phyloP scores from a whole-genome alignment of 208 protist genomes.

The Acanthamoeba castellanii region DNA sequence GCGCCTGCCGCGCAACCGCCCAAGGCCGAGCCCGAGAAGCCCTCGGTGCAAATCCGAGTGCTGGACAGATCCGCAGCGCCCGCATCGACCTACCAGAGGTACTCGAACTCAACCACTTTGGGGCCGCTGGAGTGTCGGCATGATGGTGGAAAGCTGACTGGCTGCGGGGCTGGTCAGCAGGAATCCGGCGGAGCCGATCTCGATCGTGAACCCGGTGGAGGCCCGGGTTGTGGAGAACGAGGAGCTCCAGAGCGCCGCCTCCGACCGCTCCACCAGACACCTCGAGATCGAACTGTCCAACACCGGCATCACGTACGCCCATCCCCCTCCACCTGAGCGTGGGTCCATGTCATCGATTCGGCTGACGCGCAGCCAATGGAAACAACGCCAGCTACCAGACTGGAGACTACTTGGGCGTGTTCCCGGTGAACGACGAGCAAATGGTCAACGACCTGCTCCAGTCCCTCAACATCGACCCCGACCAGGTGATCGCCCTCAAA shows the following conservation, averaged over 20 bases:
- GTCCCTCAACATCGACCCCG: constrained; percentile 13
- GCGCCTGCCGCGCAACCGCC: neutral
- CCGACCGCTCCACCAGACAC: constrained; percentile 89
- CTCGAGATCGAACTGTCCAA: constrained; percentile 92
- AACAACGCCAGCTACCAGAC: constrained; percentile 85
- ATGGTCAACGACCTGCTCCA: constrained; percentile 89
- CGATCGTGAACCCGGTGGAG: constrained; percentile 72
- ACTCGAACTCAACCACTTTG: neutral
- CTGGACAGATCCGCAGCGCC: neutral
- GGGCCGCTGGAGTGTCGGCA: neutral
- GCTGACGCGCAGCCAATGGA: too few relatives aligned
- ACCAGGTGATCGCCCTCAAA: constrained; percentile 16
- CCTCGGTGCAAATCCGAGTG: neutral
- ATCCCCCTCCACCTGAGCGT: neutral
- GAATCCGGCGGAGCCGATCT: constrained; percentile 8
- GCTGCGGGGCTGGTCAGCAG: neutral
- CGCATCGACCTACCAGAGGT: neutral
- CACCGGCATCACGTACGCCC: neutral
- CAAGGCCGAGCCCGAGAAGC: neutral
- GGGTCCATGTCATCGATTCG: too few relatives aligned
- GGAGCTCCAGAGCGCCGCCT: constrained; percentile 76
- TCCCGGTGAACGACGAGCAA: constrained; percentile 92
- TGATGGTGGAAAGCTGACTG: too few relatives aligned
- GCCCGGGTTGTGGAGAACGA: constrained; percentile 73
- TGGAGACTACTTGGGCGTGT: constrained; percentile 96